These are phyloP conservation scores for Casuarina glauca DNA, from an alignment of 306 rosid genomes.

Conservation along the genomic window DNA sequence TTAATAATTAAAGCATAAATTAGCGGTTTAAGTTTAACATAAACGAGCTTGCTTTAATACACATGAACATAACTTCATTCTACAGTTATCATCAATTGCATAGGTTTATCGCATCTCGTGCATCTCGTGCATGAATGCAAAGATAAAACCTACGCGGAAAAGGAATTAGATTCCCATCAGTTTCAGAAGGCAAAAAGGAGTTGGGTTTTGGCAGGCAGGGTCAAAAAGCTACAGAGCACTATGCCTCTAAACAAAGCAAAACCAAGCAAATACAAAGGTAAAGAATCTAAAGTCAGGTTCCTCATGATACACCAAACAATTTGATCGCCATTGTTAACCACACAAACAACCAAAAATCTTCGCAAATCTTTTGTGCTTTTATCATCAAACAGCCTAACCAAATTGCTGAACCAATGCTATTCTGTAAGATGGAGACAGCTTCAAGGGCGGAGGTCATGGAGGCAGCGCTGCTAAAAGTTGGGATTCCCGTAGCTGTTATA, in stretches of 20 bases:
- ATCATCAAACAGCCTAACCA: conserved; percentile 11
- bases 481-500: conserved; percentile 61
- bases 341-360: conserved; percentile 15
- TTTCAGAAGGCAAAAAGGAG: conserved; percentile 22
- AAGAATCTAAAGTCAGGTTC: conserved; percentile 14
- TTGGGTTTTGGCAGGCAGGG: conserved; percentile 34
- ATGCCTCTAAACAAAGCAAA: conserved; percentile 38
- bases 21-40: too few species aligned
- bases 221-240: conserved; percentile 46
- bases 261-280: conserved; percentile 19
- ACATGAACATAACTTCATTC: too few species aligned
- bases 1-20: too few species aligned
- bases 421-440: conserved; percentile 42
- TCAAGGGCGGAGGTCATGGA: conserved; percentile 40
- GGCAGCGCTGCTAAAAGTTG: conserved; percentile 56
- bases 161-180: conserved; percentile 55
- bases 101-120: not conserved
- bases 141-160: not conserved
- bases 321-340: too few species aligned
- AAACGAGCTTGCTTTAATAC: too few species aligned
- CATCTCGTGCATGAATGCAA: not conserved
- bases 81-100: too few species aligned
- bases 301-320: not conserved
- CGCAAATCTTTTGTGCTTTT: not conserved
- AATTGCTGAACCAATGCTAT: conserved; percentile 7